Evolutionary conservation across 2,329 filamentous ascomycete species (phyloP).

Genomic region (Alternaria sp.): DNA sequence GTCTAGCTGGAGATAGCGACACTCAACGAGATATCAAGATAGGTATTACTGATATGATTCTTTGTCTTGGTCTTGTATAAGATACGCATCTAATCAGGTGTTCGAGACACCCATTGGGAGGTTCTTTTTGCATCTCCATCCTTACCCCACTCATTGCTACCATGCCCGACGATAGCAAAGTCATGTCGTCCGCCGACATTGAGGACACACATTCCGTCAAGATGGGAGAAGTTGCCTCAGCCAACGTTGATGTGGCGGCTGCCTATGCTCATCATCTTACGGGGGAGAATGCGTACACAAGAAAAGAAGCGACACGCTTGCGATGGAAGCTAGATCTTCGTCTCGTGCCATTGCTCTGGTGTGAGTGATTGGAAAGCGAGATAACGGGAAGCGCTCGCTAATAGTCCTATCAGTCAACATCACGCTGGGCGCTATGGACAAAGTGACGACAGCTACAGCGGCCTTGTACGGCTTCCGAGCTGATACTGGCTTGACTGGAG

Average conservation of each 20-base stretch:
- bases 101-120: background rate
- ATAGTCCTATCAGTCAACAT: constrained; percentile 18
- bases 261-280: constrained; percentile 34
- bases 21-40: constrained; percentile 1
- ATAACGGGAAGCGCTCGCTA: background rate
- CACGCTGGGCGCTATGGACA: constrained; percentile 25
- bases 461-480: constrained; percentile 32
- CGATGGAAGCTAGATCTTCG: constrained; percentile 53
- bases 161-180: constrained; percentile 5
- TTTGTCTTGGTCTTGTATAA: constrained; percentile 2
- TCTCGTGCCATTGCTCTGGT: constrained; percentile 51
- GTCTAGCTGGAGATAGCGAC: constrained; percentile 3
- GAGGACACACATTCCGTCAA: constrained; percentile 9
- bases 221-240: constrained; percentile 8
- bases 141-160: background rate
- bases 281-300: constrained; percentile 37
- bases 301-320: constrained; percentile 30
- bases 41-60: background rate
- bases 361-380: background rate
- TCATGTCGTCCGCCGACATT: constrained; percentile 1
- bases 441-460: constrained; percentile 27
- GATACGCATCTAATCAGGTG: background rate
- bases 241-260: constrained; percentile 32
- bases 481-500: constrained; percentile 28
- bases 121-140: background rate